Base-by-base conservation (phyloP, 768 basidiomycete species). In the Mycena capillaripes region DNA sequence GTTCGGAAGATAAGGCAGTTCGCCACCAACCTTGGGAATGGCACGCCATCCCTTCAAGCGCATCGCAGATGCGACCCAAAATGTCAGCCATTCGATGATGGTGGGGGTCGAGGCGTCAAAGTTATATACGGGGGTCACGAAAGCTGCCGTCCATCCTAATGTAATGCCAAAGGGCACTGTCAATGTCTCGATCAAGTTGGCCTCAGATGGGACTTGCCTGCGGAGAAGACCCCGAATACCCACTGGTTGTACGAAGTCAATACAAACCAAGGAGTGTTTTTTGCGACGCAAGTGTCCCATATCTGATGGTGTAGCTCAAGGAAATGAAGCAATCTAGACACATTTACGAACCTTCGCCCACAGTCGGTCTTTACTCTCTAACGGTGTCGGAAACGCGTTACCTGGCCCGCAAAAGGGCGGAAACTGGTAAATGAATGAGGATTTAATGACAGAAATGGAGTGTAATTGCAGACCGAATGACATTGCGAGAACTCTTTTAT, bases 171-270 rank as follows among this genome's bases (percentile, higher is more conserved):
- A n/a, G 3, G 23, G 3, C 2, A 27, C 19, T 4, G 16, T 72
- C 40, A 67, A 16, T 32, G 32, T 27, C 16, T 32, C 32, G 30
- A 63, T n/a, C 23, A 40, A 53, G 34, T 60, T 40, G 29, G 23
- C 23, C 0, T 53, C 11, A 19, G 48, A 64, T 38, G 19, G n/a
- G 7, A 30, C 44, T 59, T 78, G 90, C 91, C 88, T 76, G 80
- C 78, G n/a, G 89, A 89, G 76, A 91, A 91, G 25, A 82, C 85
- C 6, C 91, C 91, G 74, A 91, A 91, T 8, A 87, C 82, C 91
- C 90, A 92, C 19, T 88, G 84, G 55, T 86, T 84, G 76, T 91
- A 92, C 4, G 88, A 88, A 8, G 90, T 90, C 61, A 92, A 76
- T 19, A 90, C 85, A 62, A 91, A 92, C 84, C 87, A 90, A 32